Conservation (phyloP, 2,329 filamentous ascomycete genomes). For the Cryphonectria parasitica region DNA sequence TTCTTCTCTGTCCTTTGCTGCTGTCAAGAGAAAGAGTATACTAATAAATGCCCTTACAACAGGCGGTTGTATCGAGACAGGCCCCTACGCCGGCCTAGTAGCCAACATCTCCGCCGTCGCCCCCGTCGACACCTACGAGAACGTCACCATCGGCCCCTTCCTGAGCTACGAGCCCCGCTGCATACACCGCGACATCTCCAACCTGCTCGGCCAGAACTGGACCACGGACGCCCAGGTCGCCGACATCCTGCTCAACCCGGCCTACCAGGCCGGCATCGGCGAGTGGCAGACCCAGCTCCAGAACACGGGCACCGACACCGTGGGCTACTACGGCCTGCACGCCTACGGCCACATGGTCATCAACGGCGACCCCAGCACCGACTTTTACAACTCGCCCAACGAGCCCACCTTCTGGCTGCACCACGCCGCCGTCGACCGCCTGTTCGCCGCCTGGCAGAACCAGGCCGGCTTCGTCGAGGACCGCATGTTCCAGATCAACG, state of each 20-base stretch:
- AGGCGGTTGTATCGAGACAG: constrained; percentile 15
- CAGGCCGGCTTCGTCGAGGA: constrained; percentile 32
- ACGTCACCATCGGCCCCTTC: constrained; percentile 4
- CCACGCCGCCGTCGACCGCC: constrained; percentile 32
- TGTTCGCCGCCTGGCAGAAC: constrained; percentile 35
- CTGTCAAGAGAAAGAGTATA: too few species aligned
- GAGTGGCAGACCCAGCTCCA: constrained; percentile 15
- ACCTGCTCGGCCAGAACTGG: constrained; percentile 9
- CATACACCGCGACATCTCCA: constrained; percentile 8
- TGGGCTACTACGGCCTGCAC: constrained; percentile 32
- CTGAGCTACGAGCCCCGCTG: constrained; percentile 15
- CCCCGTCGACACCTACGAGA: constrained; percentile 12
- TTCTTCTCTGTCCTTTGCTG: too few species aligned
- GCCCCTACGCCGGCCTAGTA: constrained; percentile 3
- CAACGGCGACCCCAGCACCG: constrained; percentile 34
- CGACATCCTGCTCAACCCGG: constrained; percentile 11
- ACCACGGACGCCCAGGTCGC: constrained; percentile 9
- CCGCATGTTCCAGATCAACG: constrained; percentile 38
- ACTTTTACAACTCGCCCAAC: constrained; percentile 31
- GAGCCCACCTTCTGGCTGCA: constrained; percentile 34
- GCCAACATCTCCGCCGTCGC: constrained; percentile 10
- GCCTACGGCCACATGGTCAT: constrained; percentile 43
- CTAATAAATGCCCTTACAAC: not conserved
- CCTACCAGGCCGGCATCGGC: constrained; percentile 9
- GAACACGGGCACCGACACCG: constrained; percentile 12